A percentile compares a stretch with the other conserved stretches of the same genome.
Evolutionary conservation across 75 land plant genomes (phyloP).

Genomic region (Gnetum montanum): DNA sequence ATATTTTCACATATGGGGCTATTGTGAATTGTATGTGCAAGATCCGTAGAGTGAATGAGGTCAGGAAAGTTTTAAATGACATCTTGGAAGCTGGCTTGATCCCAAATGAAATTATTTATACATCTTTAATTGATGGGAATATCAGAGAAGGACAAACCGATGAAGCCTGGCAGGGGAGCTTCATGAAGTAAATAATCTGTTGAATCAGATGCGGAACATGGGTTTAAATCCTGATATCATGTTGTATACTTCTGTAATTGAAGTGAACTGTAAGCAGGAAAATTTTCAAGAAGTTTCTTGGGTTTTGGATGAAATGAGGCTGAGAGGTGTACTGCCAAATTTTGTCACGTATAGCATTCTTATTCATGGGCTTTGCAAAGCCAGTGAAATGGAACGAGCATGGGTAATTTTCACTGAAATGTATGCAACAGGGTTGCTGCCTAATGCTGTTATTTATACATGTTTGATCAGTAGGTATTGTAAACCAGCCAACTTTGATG

Average conservation of each 20-base stretch:
- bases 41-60: constrained; percentile 24
- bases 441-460: constrained; percentile 35
- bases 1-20: constrained; percentile 24
- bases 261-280: constrained; percentile 18
- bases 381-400: constrained; percentile 21
- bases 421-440: constrained; percentile 23
- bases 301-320: constrained; percentile 32
- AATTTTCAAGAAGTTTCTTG: constrained; percentile 20
- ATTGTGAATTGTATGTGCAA: constrained; percentile 43
- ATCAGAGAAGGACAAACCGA: constrained; percentile 38
- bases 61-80: constrained; percentile 24
- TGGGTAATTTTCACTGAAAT: constrained; percentile 24
- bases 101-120: constrained; percentile 22
- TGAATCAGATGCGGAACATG: constrained; percentile 31
- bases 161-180: constrained; percentile 31
- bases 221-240: constrained; percentile 31
- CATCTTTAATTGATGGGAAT: constrained; percentile 42
- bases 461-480: constrained; percentile 29
- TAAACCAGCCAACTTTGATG: constrained; percentile 15
- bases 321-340: constrained; percentile 16
- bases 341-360: constrained; percentile 25
- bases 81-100: constrained; percentile 18
- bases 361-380: constrained; percentile 33
- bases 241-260: constrained; percentile 33
- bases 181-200: constrained; percentile 24